Conservation (phyloP, 225 moss, liverwort and hornwort genomes). For the Lunularia cruciata region DNA sequence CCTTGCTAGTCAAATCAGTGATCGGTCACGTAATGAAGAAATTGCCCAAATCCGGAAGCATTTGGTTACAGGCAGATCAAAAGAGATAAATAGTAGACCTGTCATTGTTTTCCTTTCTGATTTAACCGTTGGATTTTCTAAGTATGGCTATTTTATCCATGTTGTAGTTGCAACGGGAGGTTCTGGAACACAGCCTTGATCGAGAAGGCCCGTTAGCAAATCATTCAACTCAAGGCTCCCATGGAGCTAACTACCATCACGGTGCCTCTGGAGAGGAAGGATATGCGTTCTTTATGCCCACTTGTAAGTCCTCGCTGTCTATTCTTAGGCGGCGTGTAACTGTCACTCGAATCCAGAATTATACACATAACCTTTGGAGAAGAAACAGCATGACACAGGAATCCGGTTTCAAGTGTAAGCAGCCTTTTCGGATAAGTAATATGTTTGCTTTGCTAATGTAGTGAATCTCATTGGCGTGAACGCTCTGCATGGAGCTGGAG, state of each 20-base stretch:
- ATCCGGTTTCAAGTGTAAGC: too few species aligned
- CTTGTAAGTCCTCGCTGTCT: background rate
- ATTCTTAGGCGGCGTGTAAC: background rate
- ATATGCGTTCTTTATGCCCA: conserved; percentile 23
- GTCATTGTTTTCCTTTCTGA: background rate
- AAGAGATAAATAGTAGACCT: background rate
- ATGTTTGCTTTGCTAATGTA: background rate
- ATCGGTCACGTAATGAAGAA: background rate
- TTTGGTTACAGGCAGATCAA: background rate
- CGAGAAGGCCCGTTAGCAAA: background rate
- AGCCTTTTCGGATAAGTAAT: background rate
- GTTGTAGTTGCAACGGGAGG: background rate
- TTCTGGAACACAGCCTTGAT: background rate
- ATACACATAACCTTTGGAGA: too few species aligned
- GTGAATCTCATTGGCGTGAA: conserved; percentile 18
- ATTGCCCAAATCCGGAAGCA: background rate
- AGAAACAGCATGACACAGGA: too few species aligned
- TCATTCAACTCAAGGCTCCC: background rate
- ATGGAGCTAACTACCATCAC: conserved; percentile 25
- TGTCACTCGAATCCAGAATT: background rate
- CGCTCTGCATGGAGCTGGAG: conserved; percentile 10
- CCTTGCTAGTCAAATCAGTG: background rate
- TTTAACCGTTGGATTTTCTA: too few species aligned
- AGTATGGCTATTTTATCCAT: too few species aligned
- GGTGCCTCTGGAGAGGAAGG: conserved; percentile 5